Percentiles rank a stretch among this genome's conserved stretches.
Evolutionary conservation across 495 filamentous ascomycete species (phyloP).

Genomic region (Chaetomium tenue): DNA sequence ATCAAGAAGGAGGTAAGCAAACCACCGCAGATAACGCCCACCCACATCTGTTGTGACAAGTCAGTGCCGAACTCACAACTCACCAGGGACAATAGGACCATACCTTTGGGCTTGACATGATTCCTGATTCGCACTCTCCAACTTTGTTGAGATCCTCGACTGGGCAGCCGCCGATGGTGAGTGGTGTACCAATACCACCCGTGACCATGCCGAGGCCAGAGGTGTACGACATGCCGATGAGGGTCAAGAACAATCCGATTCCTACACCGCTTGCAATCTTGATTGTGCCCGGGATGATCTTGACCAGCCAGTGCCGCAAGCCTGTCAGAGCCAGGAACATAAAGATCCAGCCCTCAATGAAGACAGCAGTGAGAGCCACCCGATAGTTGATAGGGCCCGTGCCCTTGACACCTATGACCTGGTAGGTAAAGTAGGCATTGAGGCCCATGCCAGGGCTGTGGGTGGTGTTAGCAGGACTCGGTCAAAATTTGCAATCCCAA

Average conservation of each 20-base stretch:
- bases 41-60: conserved; percentile 56
- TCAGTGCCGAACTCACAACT: conserved; percentile 19
- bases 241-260: conserved; percentile 74
- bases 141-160: conserved; percentile 39
- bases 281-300: conserved; percentile 72
- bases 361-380: conserved; percentile 76
- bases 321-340: conserved; percentile 67
- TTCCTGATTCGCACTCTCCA: conserved; percentile 45
- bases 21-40: conserved; percentile 76
- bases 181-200: conserved; percentile 57
- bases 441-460: conserved; percentile 70
- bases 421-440: conserved; percentile 85
- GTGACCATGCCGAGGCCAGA: conserved; percentile 75
- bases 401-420: conserved; percentile 74
- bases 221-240: conserved; percentile 72
- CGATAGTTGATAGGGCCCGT: conserved; percentile 63
- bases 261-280: conserved; percentile 79
- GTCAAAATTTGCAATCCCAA: neutral
- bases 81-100: conserved; percentile 2
- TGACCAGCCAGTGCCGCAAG: conserved; percentile 81
- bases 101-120: conserved; percentile 68
- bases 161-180: conserved; percentile 67
- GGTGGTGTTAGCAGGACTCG: conserved; percentile 23
- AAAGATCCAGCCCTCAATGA: conserved; percentile 71
- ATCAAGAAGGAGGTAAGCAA: conserved; percentile 72